These are phyloP conservation scores for Ziziphus jujuba DNA, from an alignment of 306 rosid genomes.

Conservation along the genomic window DNA sequence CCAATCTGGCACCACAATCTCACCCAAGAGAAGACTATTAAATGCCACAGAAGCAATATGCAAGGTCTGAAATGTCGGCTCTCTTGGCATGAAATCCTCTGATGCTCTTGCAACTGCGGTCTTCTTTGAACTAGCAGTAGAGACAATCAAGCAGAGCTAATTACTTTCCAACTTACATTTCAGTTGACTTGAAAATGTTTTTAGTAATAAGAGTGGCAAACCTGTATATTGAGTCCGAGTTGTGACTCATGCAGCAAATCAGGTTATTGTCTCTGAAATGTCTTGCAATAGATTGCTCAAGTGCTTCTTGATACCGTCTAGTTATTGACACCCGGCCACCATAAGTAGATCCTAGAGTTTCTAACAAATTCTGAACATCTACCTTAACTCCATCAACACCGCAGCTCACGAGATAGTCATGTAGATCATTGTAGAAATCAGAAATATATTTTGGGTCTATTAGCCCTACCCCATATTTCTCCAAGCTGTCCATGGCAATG, in stretches of 20 bases:
- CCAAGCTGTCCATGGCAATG: slow-evolving; percentile 54
- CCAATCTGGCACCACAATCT: slow-evolving; percentile 77
- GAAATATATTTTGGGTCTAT: slow-evolving; percentile 47
- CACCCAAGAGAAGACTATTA: slow-evolving; percentile 72
- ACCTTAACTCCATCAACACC: slow-evolving; percentile 78
- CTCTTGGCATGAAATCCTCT: slow-evolving; percentile 81
- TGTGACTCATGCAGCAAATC: slow-evolving; percentile 68
- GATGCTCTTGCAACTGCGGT: slow-evolving; percentile 70
- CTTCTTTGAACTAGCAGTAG: slow-evolving; percentile 52
- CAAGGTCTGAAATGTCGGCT: slow-evolving; percentile 71
- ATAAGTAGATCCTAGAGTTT: slow-evolving; percentile 59
- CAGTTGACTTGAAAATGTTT: neutral
- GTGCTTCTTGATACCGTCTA: slow-evolving; percentile 56
- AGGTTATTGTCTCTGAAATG: slow-evolving; percentile 55
- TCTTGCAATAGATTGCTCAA: slow-evolving; percentile 53
- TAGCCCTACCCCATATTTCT: slow-evolving; percentile 67
- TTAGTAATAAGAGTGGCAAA: slow-evolving; percentile 18
- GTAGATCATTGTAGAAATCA: slow-evolving; percentile 63
- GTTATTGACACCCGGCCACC: slow-evolving; percentile 67
- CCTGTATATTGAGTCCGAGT: slow-evolving; percentile 69
- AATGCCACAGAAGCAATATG: slow-evolving; percentile 71
- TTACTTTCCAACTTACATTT: slow-evolving; percentile 1
- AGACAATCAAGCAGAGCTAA: slow-evolving; percentile 11
- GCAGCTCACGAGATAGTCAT: slow-evolving; percentile 57
- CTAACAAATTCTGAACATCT: slow-evolving; percentile 66